phyloP scores from a whole-genome alignment of 768 basidiomycete genomes.

The Cubamyces lactineus region DNA sequence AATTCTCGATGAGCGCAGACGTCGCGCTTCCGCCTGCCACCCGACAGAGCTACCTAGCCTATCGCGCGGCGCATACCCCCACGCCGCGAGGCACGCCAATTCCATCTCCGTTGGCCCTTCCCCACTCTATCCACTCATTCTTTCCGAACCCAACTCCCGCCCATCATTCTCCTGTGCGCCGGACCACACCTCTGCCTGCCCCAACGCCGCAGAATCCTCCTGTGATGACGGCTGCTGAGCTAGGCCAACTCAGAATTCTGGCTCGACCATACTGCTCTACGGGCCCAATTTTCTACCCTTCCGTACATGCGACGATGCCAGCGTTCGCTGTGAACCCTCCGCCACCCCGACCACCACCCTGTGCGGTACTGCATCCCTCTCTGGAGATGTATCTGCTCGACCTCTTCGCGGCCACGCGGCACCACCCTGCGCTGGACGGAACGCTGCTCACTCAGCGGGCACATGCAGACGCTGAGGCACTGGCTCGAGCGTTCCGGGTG shows the following conservation, averaged over 20 bases:
- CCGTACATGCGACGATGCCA: slow-evolving; percentile 7
- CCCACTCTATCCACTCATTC: slow-evolving; percentile 25
- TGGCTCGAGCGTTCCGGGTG: slow-evolving; percentile 68
- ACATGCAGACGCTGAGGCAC: slow-evolving; percentile 64
- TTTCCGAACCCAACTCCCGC: slow-evolving; percentile 26
- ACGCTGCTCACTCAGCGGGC: slow-evolving; percentile 65
- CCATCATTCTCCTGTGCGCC: slow-evolving; percentile 34
- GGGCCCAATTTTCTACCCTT: slow-evolving; percentile 20
- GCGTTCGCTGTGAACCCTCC: not conserved
- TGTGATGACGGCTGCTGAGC: slow-evolving; percentile 34
- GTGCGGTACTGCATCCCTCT: slow-evolving; percentile 46
- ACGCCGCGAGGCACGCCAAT: slow-evolving; percentile 28
- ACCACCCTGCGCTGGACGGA: slow-evolving; percentile 70
- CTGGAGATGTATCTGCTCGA: slow-evolving; percentile 72
- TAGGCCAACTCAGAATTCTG: slow-evolving; percentile 35
- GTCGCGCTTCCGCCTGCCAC: slow-evolving; percentile 43
- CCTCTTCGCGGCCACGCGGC: slow-evolving; percentile 73
- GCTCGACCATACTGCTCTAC: slow-evolving; percentile 25
- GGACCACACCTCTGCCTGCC: slow-evolving; percentile 26
- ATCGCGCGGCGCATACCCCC: slow-evolving; percentile 43
- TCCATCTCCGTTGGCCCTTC: slow-evolving; percentile 17
- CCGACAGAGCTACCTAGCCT: slow-evolving; percentile 35
- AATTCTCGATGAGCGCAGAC: slow-evolving; percentile 76
- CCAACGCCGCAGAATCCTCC: slow-evolving; percentile 32
- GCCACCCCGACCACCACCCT: slow-evolving; percentile 35